Evolutionary conservation across 1,139 yeast genomes (phyloP), one percentile per base, ranked within the genome.

Genomic region (Pneumocystis murina): DNA sequence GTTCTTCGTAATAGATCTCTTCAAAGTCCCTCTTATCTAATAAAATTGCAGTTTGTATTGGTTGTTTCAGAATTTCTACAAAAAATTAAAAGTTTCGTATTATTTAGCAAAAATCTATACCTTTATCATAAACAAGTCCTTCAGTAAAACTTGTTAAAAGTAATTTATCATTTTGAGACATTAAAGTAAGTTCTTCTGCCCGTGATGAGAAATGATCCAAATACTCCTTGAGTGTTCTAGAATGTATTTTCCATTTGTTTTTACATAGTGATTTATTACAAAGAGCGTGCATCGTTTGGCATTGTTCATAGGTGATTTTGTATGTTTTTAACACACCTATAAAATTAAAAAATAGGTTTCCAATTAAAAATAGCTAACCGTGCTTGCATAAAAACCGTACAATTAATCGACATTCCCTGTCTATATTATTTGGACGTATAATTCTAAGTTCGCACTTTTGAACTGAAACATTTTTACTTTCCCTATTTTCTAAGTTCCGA

Each of bases 141-240:
- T 70, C 69, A 2, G 75, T 71, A 64, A 68, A 70, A 30, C 74
- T 70, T 1, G 72, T 65, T 59, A 72, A 60, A 30, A 68, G 65
- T 10, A 70, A 64, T 5, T 57, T 60, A 12, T 63, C 64, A 24
- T 61, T 70, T 24, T 65, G 66, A 4, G 63, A 67, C 59, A 68
- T 67, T 63, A 73, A 63, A 20, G 70, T 68, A 61, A 73, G 67
- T 58, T 72, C 72, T 62, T 73, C 75, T 2, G 74, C 72, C 40
- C 69, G 65, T 36, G 66, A 67, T 1, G 74, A 68, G 66, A 72
- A 71, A 58, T 71, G 69, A 39, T 72, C 75, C 54, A 72, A 60
- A 65, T 70, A 69, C 57, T 68, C 68, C 61, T 67, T 68, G 38
- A 73, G 64, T 14, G 68, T 62, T 43, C 64, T 62, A 1, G 73